Evolutionary conservation across 805 yeast genomes (phyloP), one percentile per base, ranked within the genome.

Genomic region (Lachancea lanzarotensis): DNA sequence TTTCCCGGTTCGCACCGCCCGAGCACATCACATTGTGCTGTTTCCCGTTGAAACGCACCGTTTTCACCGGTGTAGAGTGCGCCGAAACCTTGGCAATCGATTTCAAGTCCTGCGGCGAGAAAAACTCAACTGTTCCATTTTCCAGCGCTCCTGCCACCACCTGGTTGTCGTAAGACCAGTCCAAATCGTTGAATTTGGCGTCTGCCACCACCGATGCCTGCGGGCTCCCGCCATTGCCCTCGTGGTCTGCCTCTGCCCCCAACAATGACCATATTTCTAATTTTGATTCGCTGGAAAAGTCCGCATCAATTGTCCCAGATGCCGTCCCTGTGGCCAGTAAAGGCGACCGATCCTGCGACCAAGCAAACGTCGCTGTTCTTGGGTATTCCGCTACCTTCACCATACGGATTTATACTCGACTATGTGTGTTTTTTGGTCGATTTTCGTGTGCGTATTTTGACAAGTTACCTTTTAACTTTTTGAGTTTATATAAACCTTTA

Each of bases 221-320:
- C 7, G 82, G 76, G 16, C 66, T 57, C 33, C 60, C 52, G 12
- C 54, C 55, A 29, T 62, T 47, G 52, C 71, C 50, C 36, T n/a
- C n/a, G n/a, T n/a, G n/a, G n/a, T n/a, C n/a, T n/a, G n/a, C n/a
- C n/a, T n/a, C n/a, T n/a, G n/a, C n/a, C n/a, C 69, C 60, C 46
- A 81, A 72, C 9, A 85, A 74, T 49, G 84, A 81, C 85, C 95
- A 84, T 48, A 93, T 71, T 56, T 88, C 90, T 46, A 93, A 68
- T n/a, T 75, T 66, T 1, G 96, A 80, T 25, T 81, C 74, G 17
- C 93, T 79, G 34, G 90, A 81, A 65, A 90, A 90, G 60, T 83
- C 81, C 35, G 84, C 85, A 62, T 88, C 96, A 55, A 93, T 84
- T 12, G 96, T 95, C 7, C 98, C 98, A 0, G 98, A 90, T n/a